Evolutionary conservation across 257 asterid species (phyloP), one percentile per base, ranked within the genome.

Genomic region (Forsythia viridissima): DNA sequence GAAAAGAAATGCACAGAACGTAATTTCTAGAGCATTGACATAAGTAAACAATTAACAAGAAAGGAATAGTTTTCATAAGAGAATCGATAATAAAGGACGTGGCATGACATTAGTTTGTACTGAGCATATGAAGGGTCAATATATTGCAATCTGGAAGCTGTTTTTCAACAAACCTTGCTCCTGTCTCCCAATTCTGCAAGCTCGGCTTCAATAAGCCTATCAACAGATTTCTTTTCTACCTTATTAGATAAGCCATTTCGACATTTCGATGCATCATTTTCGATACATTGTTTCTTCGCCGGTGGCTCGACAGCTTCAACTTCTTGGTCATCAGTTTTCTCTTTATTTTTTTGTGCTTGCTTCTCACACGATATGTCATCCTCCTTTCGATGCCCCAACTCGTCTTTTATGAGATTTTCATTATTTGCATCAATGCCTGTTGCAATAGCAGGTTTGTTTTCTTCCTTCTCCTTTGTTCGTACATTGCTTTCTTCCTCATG

Each of bases 111-210:
- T 16, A 16, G 16, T 52, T 52, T 52, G 63, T 52, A 52, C 13
- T 15, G 20, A 21, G 69, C 69, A 24, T 24, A 30, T 20, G 36
- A 61, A 61, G 37, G 16, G 21, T 61, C 36, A 21, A 61, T 16
- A 61, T 63, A 63, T 63, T 21, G 70, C 18, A 63, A 46, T n/a
- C 51, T 36, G 65, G 61, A 36, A 42, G 55, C 61, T 42, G 71
- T 48, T 24, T 46, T 71, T 34, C 39, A 43, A 78, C 91, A 85
- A 78, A 91, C 99, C 97, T 95, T 95, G 86, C 88, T 88, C 88
- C 77, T 93, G 88, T 95, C 96, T 74, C 92, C 94, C 83, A 95
- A 82, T 83, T 93, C 97, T 6, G 97, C 97, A 40, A 95, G 88
- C 90, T 95, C 99, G 3, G 81, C 97, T 78, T 95, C 99, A 76